Evolutionary conservation across 1,284 basidiomycete species (phyloP).

Genomic region (Moniliophthora roreri): DNA sequence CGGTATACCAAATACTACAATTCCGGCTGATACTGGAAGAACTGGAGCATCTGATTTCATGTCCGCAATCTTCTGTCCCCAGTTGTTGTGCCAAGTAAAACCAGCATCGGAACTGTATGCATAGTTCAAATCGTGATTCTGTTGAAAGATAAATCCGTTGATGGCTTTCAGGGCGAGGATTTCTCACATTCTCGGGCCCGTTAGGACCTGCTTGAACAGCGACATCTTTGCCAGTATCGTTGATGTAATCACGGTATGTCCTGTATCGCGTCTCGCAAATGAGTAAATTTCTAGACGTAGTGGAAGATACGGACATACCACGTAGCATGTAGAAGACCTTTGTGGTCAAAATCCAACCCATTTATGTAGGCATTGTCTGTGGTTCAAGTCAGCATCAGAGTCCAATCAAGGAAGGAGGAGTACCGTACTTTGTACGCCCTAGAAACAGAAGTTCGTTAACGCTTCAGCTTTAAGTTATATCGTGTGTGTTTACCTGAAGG

Average conservation of each 20-base stretch:
- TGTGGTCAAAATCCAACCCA: conserved; percentile 38
- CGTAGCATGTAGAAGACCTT: conserved; percentile 33
- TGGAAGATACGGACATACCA: conserved; percentile 29
- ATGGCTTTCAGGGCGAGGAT: not conserved
- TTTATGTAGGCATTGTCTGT: conserved; percentile 46
- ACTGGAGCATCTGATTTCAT: conserved; percentile 23
- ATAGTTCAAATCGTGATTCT: conserved; percentile 46
- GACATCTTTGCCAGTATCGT: conserved; percentile 38
- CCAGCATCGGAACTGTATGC: conserved; percentile 35
- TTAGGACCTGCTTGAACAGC: conserved; percentile 45
- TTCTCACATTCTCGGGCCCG: conserved; percentile 41
- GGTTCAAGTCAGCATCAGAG: not conserved
- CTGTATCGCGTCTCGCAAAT: conserved; percentile 24
- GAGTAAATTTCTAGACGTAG: not conserved
- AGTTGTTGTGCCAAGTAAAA: conserved; percentile 36
- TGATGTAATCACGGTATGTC: conserved; percentile 45
- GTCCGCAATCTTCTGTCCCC: conserved; percentile 31
- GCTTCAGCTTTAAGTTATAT: no score
- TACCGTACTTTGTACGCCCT: conserved; percentile 20
- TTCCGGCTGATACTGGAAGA: conserved; percentile 36
- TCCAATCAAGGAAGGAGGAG: not conserved
- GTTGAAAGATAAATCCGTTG: not conserved
- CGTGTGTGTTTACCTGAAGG: conserved; percentile 35
- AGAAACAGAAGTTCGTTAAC: not conserved
- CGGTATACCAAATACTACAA: conserved; percentile 39